A percentile compares a stretch with the other conserved stretches of the same genome.
Conservation (phyloP, 2,329 filamentous ascomycete genomes). For the Zopfia rhizophila region DNA sequence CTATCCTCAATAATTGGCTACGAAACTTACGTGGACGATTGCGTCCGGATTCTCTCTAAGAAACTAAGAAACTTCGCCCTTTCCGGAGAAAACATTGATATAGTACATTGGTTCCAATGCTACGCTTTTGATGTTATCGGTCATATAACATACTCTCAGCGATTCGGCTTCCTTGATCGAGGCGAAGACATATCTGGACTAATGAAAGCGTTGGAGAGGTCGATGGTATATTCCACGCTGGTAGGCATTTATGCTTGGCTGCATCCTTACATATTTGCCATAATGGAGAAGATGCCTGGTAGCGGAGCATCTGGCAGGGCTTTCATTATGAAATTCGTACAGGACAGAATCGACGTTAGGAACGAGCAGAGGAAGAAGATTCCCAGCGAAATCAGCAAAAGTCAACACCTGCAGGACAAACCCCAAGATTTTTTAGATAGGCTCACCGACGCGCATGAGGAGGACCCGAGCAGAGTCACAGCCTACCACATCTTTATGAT, state of each 20-base stretch:
- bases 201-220: slow-evolving; percentile 16
- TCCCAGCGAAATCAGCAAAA: too few species aligned
- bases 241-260: slow-evolving; percentile 29
- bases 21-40: slow-evolving; percentile 53
- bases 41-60: slow-evolving; percentile 42
- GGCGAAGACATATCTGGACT: slow-evolving; percentile 43
- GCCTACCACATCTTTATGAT: slow-evolving; percentile 31
- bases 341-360: slow-evolving; percentile 19
- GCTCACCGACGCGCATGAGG: too few species aligned
- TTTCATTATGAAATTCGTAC: slow-evolving; percentile 29
- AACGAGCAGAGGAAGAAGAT: too few species aligned
- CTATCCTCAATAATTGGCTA: slow-evolving; percentile 44
- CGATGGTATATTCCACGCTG: slow-evolving; percentile 38
- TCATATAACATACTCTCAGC: slow-evolving; percentile 50
- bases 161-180: slow-evolving; percentile 52
- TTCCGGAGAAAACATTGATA: slow-evolving; percentile 37
- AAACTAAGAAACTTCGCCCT: slow-evolving; percentile 40
- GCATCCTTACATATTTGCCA: too few species aligned
- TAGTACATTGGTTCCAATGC: slow-evolving; percentile 53
- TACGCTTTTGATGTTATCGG: slow-evolving; percentile 58
- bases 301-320: slow-evolving; percentile 33
- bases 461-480: slow-evolving; percentile 11
- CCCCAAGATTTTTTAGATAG: too few species aligned
- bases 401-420: too few species aligned
- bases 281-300: slow-evolving; percentile 35